Evolutionary conservation across 257 asterid species (phyloP).

Genomic region (Knoxia roxburghii): DNA sequence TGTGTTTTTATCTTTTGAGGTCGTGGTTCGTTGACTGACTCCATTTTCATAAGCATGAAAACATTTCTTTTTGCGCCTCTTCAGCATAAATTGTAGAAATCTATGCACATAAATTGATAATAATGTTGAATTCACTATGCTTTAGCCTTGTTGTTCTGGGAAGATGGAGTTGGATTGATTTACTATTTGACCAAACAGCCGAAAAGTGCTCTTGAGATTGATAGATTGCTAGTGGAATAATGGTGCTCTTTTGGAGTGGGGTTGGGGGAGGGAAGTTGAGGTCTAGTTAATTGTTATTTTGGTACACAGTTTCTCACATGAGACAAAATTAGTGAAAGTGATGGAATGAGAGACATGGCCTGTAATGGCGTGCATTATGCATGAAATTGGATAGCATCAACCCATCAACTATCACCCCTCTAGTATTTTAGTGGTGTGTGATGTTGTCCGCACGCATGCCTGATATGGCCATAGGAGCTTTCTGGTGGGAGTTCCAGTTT

Average conservation of each 20-base stretch:
- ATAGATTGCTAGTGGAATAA: not conserved
- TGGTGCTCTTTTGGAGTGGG: not conserved
- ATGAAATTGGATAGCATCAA: not conserved
- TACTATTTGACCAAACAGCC: not conserved
- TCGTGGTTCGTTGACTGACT: conserved; percentile 1
- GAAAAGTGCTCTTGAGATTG: not conserved
- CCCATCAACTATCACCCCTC: too few species aligned
- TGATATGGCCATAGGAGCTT: not conserved
- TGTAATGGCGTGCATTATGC: conserved; percentile 2
- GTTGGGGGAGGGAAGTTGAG: not conserved
- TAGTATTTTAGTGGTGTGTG: conserved; percentile 11
- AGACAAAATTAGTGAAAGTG: not conserved
- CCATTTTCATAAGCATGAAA: not conserved
- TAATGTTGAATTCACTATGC: too few species aligned
- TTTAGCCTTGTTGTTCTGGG: too few species aligned
- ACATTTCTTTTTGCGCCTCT: not conserved
- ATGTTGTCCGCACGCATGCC: conserved; percentile 22
- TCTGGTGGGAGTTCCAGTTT: too few species aligned
- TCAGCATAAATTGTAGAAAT: too few species aligned
- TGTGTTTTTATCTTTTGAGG: not conserved
- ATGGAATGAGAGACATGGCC: not conserved
- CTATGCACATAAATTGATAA: too few species aligned
- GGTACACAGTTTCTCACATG: not conserved
- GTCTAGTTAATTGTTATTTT: not conserved
- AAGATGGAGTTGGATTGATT: not conserved